Conservation (phyloP, 108 stramenopile genomes). For the Epithemia pelagica region DNA sequence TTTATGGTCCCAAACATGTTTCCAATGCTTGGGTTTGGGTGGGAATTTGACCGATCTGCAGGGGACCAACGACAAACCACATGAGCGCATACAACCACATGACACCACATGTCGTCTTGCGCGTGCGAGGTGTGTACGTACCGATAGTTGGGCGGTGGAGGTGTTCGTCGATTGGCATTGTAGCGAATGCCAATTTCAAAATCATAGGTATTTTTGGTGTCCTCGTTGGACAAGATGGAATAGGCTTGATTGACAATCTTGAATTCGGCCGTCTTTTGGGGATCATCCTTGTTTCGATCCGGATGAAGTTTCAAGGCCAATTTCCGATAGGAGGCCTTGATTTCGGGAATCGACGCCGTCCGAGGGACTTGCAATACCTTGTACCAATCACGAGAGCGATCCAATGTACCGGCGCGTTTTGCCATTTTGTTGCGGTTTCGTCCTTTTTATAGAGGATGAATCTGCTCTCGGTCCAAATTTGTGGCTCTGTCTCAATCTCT, state of each 20-base stretch:
- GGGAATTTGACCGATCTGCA: background rate
- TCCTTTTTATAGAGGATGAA: background rate
- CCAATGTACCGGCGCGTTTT: background rate
- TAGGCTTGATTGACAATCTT: constrained; percentile 73
- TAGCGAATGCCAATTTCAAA: constrained; percentile 11
- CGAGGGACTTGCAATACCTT: constrained; percentile 6
- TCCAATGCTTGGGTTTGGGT: background rate
- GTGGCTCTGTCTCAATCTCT: background rate
- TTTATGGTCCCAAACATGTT: background rate
- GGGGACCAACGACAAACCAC: background rate
- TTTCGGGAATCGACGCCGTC: constrained; percentile 53
- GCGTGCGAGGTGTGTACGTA: constrained; percentile 9
- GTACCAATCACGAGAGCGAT: constrained; percentile 2
- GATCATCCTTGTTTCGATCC: constrained; percentile 55
- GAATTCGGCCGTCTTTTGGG: constrained; percentile 51
- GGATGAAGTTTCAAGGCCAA: constrained; percentile 69
- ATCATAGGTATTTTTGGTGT: constrained; percentile 37
- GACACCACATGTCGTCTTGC: too few species aligned
- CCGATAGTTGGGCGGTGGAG: constrained; percentile 34
- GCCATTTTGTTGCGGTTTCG: background rate
- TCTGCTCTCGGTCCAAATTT: background rate
- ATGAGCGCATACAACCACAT: too few species aligned
- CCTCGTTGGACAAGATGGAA: constrained; percentile 36
- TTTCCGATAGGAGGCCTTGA: constrained; percentile 68
- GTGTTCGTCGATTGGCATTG: constrained; percentile 27